Evolutionary conservation across 2,329 filamentous ascomycete genomes (phyloP), one percentile per base, ranked within the genome.

Genomic region (Botrytis sinoallii): DNA sequence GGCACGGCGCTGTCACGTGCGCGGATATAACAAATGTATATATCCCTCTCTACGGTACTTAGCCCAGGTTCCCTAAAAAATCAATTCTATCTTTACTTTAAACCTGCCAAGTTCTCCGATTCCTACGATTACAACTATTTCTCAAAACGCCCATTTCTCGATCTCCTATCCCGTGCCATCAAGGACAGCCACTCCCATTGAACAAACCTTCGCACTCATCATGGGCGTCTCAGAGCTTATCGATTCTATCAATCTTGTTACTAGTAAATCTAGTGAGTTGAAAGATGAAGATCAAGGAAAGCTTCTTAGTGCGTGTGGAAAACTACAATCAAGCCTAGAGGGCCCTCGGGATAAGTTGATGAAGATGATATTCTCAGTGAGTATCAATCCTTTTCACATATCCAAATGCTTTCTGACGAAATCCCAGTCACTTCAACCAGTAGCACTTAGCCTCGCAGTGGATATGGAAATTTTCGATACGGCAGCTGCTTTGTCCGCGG

Each of bases 401-500:
- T 8, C n/a, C 3, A 5, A 35, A 9, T 32, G 1, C 20, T n/a
- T 55, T 69, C 14, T 46, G 4, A 60, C 29, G 10, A 52, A 18
- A 9, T 9, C 18, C 12, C 7, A 73, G 71, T 60, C 57, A 46
- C 42, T 70, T 46, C 44, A 70, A 10, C 25, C 55, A 3, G 40
- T 70, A 25, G 71, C 57, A 12, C 66, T 73, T 2, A n/a, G 57
- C 4, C 38, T 70, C 12, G 71, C 71, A 22, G 46, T 70, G 0
- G 57, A 70, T 14, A 73, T 73, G 71, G 35, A 70, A 29, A 42
- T 73, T 14, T 73, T 70, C 12, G 71, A 73, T 35, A 59, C 57
- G 3, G 57, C 66, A 42, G 71, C 44, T 20, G 25, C 35, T 20
- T 38, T 70, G 14, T 67, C 61, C 0, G 20, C 38, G 14, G n/a